Evolutionary conservation across 2,329 filamentous ascomycete species (phyloP).

Genomic region (Diaporthe vaccinii): DNA sequence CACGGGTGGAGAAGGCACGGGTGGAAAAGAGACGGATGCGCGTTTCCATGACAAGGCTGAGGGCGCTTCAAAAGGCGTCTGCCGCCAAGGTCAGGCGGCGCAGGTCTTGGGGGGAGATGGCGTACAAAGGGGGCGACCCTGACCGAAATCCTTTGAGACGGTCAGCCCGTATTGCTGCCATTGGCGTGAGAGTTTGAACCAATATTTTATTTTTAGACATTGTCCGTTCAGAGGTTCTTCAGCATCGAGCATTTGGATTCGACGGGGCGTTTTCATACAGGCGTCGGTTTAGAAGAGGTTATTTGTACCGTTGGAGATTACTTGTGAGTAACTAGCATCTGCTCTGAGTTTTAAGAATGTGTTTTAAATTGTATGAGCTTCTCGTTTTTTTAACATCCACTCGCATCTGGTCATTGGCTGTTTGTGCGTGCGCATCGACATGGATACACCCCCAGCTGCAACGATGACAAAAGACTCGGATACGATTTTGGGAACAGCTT

Average conservation of each 20-base stretch:
- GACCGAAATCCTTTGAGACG: not conserved
- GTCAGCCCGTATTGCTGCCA: not conserved
- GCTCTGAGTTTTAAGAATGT: too few species aligned
- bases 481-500: too few species aligned
- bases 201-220: not conserved
- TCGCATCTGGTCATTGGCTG: too few species aligned
- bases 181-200: not conserved
- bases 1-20: not conserved
- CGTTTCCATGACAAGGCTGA: not conserved
- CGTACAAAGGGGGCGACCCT: not conserved
- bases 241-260: not conserved
- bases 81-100: not conserved
- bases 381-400: too few species aligned
- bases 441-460: too few species aligned
- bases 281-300: fast-evolving
- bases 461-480: too few species aligned
- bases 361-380: too few species aligned
- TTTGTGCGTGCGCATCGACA: not conserved
- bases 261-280: not conserved
- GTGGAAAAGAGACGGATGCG: not conserved
- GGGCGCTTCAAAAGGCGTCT: not conserved
- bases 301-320: not conserved
- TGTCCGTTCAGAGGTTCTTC: not conserved
- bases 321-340: too few species aligned
- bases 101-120: not conserved